Evolutionary conservation across 1,284 basidiomycete genomes (phyloP), one percentile per base, ranked within the genome.

Genomic region (Lentinula novae-zelandiae): DNA sequence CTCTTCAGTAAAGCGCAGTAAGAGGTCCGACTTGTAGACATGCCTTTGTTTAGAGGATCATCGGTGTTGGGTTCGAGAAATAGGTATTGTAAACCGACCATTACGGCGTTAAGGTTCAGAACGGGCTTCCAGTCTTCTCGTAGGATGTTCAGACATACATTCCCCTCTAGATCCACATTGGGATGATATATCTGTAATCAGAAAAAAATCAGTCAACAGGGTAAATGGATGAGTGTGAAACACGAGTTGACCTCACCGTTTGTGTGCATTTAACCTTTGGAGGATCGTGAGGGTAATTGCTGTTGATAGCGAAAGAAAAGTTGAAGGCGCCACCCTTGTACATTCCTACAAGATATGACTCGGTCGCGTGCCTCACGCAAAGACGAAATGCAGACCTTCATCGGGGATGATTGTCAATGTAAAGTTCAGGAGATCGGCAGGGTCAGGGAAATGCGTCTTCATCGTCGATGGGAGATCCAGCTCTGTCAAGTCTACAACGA

Each of bases 61-160:
- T 98, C 96, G 39, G 97, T 92, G 69, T 99, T 99, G 13, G 97
- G 96, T 74, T 99, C 97, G 61, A 99, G 81, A 83, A 99, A 99
- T 52, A 99, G 84, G 73, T 98, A 99, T 73, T 99, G 96, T 62
- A 99, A 78, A 40, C 97, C 97, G 65, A 98, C 94, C 89, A 98
- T 95, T 65, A 99, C 93, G 40, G 95, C 93, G 74, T 95, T 98
- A 60, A 98, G 82, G 75, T 98, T 98, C 57, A 99, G 82, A 3
- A 98, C 97, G 13, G 97, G 97, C 72, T 99, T 99, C 97, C 97
- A 99, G 78, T 99, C 97, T 80, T 99, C 97, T 73, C 97, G 87
- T 62, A 99, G 83, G 69, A 99, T 98, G 79, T 99, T 99, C 70
- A 96, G 73, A 77, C 94, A 96, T 42, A 98, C 95, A 67, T 98